Percentiles rank a stretch among this genome's conserved stretches.
Evolutionary conservation across 2,329 filamentous ascomycete genomes (phyloP).

Genomic region (Penicillium nordicum): DNA sequence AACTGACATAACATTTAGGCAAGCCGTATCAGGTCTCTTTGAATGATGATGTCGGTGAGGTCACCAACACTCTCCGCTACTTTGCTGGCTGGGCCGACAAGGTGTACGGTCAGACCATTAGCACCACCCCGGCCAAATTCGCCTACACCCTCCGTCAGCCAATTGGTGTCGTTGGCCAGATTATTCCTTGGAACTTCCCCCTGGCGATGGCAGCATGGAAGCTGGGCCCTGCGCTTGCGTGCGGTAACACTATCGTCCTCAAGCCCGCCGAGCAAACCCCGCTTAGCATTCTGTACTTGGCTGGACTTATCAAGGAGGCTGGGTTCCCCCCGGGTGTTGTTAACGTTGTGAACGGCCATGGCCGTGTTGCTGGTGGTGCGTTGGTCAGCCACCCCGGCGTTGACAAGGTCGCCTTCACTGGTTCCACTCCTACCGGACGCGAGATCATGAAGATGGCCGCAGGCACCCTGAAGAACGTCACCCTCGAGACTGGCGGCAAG

Average conservation of each 20-base stretch:
- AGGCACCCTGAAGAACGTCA: constrained; percentile 43
- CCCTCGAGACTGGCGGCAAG: constrained; percentile 52
- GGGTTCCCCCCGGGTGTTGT: constrained; percentile 26
- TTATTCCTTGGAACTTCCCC: constrained; percentile 85
- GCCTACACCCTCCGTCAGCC: constrained; percentile 81
- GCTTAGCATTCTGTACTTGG: constrained; percentile 24
- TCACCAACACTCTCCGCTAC: constrained; percentile 72
- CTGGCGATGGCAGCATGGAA: constrained; percentile 27
- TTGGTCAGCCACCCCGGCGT: constrained; percentile 21
- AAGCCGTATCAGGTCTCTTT: constrained; percentile 44
- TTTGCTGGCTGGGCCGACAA: constrained; percentile 92
- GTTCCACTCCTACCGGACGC: constrained; percentile 22
- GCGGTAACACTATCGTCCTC: constrained; percentile 25
- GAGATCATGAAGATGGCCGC: constrained; percentile 30
- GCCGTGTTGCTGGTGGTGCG: constrained; percentile 24
- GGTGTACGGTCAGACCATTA: constrained; percentile 78
- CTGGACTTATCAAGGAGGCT: constrained; percentile 22
- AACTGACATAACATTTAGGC: constrained; percentile 25
- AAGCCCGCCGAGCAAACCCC: constrained; percentile 27
- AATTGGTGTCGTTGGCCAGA: constrained; percentile 76
- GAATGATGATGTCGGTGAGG: constrained; percentile 68
- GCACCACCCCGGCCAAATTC: constrained; percentile 60
- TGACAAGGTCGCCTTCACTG: constrained; percentile 25
- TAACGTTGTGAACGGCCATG: constrained; percentile 24
- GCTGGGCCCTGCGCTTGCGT: constrained; percentile 24